phyloP scores from a whole-genome alignment of 2,329 filamentous ascomycete genomes.

The Neoascochyta sp. region DNA sequence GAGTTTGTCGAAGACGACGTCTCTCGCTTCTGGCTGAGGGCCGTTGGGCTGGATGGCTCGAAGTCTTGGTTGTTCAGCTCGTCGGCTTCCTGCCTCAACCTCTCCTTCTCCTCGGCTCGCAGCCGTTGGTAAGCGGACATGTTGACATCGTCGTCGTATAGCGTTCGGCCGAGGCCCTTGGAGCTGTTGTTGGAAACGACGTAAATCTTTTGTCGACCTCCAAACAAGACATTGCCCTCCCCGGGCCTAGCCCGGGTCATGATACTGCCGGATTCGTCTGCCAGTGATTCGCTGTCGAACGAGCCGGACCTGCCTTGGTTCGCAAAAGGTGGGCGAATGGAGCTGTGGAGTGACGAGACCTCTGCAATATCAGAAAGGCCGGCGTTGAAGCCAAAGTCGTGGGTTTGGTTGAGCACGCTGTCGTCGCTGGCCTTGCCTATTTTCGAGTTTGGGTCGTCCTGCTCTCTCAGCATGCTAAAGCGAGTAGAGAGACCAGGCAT shows the following conservation, averaged over 20 bases:
- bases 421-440: slow-evolving; percentile 94
- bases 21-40: slow-evolving; percentile 72
- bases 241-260: slow-evolving; percentile 78
- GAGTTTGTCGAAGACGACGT: slow-evolving; percentile 83
- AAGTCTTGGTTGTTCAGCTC: slow-evolving; percentile 39
- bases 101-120: slow-evolving; percentile 54
- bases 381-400: slow-evolving; percentile 64
- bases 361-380: slow-evolving; percentile 82
- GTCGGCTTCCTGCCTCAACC: slow-evolving; percentile 18
- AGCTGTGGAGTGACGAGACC: slow-evolving; percentile 66
- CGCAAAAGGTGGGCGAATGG: slow-evolving; percentile 56
- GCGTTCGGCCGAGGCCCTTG: slow-evolving; percentile 51
- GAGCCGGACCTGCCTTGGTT: slow-evolving; percentile 63
- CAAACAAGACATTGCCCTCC: slow-evolving; percentile 91
- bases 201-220: slow-evolving; percentile 92
- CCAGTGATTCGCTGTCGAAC: slow-evolving; percentile 58
- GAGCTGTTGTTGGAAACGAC: slow-evolving; percentile 62
- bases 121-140: slow-evolving; percentile 80
- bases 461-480: slow-evolving; percentile 94
- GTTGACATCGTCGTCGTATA: slow-evolving; percentile 86
- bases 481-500: slow-evolving; percentile 93
- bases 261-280: slow-evolving; percentile 71
- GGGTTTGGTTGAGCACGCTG: slow-evolving; percentile 79
- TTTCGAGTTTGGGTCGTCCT: slow-evolving; percentile 84
- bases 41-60: slow-evolving; percentile 49